Conservation (phyloP, 2,329 filamentous ascomycete genomes). For the Aspergillus oerlinghausenensis region DNA sequence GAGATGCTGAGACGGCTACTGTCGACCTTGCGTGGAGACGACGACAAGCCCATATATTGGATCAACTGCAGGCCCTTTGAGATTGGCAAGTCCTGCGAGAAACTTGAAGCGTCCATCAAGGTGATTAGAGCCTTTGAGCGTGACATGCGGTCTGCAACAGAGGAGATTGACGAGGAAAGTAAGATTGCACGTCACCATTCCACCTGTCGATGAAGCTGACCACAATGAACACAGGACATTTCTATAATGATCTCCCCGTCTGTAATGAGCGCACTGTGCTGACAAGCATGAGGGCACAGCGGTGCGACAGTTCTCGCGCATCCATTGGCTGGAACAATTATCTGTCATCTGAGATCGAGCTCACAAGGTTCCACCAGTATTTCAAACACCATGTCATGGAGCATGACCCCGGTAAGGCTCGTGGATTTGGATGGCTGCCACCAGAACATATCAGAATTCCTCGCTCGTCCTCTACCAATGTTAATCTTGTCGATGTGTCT, state of each 20-base stretch:
- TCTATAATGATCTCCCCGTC: slow-evolving; percentile 10
- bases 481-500: slow-evolving; percentile 8
- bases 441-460: slow-evolving; percentile 8
- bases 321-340: slow-evolving; percentile 15
- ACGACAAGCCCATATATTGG: slow-evolving; percentile 13
- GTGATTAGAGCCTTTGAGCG: slow-evolving; percentile 21
- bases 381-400: slow-evolving; percentile 15
- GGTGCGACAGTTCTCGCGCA: slow-evolving; percentile 16
- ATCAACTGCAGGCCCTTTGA: slow-evolving; percentile 11
- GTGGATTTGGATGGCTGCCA: slow-evolving; percentile 16
- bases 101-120: slow-evolving; percentile 15
- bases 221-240: slow-evolving; percentile 8
- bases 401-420: slow-evolving; percentile 12
- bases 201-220: not conserved
- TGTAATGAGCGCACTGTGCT: slow-evolving; percentile 9
- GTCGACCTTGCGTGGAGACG: slow-evolving; percentile 16
- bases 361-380: slow-evolving; percentile 16
- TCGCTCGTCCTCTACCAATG: slow-evolving; percentile 5
- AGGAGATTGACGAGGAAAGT: slow-evolving; percentile 12
- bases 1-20: slow-evolving; percentile 20
- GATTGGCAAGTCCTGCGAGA: slow-evolving; percentile 7
- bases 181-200: slow-evolving; percentile 2
- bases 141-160: slow-evolving; percentile 9
- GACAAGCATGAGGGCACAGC: slow-evolving; percentile 15
- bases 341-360: slow-evolving; percentile 12